A percentile compares a stretch with the other conserved stretches of the same genome.
These are phyloP conservation scores for Yamadazyma triangularis DNA, from an alignment of 1,139 yeast genomes.

Conservation along the genomic window DNA sequence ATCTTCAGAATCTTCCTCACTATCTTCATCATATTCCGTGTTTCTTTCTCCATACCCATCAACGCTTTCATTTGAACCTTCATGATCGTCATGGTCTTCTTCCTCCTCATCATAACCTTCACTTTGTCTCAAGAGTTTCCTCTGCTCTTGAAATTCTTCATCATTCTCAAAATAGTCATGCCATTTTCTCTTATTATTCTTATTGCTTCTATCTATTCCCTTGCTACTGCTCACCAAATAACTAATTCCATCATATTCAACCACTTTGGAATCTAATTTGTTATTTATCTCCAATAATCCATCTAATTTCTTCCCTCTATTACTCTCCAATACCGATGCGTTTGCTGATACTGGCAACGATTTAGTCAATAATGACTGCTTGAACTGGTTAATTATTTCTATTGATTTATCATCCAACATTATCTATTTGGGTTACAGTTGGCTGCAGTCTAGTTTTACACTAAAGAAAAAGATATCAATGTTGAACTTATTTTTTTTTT, in stretches of 20 bases:
- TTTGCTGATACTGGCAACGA: slow-evolving; percentile 8
- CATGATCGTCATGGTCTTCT: slow-evolving; percentile 10
- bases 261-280: slow-evolving; percentile 30
- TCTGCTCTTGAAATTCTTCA: slow-evolving; percentile 12
- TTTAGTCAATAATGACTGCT: slow-evolving; percentile 27
- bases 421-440: too few relatives aligned
- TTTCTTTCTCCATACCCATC: slow-evolving; percentile 17
- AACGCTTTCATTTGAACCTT: slow-evolving; percentile 15
- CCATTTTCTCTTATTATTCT: slow-evolving; percentile 36
- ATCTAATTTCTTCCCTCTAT: slow-evolving; percentile 34
- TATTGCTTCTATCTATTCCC: slow-evolving; percentile 24
- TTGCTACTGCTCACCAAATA: slow-evolving; percentile 38
- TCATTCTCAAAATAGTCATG: slow-evolving; percentile 19
- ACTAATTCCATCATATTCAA: slow-evolving; percentile 39
- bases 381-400: slow-evolving; percentile 37
- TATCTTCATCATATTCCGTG: slow-evolving; percentile 26
- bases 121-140: slow-evolving; percentile 30
- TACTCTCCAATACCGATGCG: slow-evolving; percentile 18
- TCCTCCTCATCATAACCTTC: slow-evolving; percentile 9
- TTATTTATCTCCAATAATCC: slow-evolving; percentile 16
- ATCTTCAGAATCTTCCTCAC: slow-evolving; percentile 19
- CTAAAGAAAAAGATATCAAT: too few relatives aligned
- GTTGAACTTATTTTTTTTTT: too few relatives aligned
- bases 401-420: slow-evolving; percentile 40
- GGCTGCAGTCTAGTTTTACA: neutral